Base-by-base conservation (phyloP, 1,284 basidiomycete genomes). In the Farysia itapuensis region DNA sequence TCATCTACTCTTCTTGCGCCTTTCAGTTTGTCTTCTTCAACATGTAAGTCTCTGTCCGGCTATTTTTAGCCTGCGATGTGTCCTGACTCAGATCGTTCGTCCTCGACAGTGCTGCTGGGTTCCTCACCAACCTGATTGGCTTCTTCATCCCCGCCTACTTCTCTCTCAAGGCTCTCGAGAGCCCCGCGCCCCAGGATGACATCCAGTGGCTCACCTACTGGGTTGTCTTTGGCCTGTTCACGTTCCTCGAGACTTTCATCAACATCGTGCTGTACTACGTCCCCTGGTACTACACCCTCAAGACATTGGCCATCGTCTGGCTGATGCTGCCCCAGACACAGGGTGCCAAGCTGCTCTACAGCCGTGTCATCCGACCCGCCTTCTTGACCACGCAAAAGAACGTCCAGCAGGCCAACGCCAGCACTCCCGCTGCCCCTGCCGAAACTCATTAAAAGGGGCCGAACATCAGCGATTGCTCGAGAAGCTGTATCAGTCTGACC, bases 271-370 rank as follows among this genome's bases (percentile, higher is more conserved):
- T 75, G 39, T 68, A 75, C 53, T 75, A 89, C 88, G 82, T 94
- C 53, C 90, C 90, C 12, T 84, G 93, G 76, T 94, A 94, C 80
- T 87, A 86, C 78, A 81, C 85, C 39, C 54, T 89, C 72, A 93
- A 92, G 81, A 87, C 85, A 4, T 74, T 90, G 45, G 86, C 90
- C 72, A 83, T 94, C 24, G 84, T 93, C 48, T 94, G 90, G 79
- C 84, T 94, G 43, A 86, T 85, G 11, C 83, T 93, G n/a, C 91
- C 91, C 0, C 89, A 92, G 73, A 91, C 89, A 11, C 75, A 79
- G 72, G 74, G 74, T 31, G 74, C 74, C 51, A 74, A 75, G 74
- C 44, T 65, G 30, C 70, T 75, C 35, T 75, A 74, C 74, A 43
- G 46, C 66, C 64, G 66, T 51, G 46, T 70, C 39, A 63, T 75